Evolutionary conservation across 2,329 filamentous ascomycete genomes (phyloP), one percentile per base, ranked within the genome.

Genomic region (Penicillium griseofulvum): DNA sequence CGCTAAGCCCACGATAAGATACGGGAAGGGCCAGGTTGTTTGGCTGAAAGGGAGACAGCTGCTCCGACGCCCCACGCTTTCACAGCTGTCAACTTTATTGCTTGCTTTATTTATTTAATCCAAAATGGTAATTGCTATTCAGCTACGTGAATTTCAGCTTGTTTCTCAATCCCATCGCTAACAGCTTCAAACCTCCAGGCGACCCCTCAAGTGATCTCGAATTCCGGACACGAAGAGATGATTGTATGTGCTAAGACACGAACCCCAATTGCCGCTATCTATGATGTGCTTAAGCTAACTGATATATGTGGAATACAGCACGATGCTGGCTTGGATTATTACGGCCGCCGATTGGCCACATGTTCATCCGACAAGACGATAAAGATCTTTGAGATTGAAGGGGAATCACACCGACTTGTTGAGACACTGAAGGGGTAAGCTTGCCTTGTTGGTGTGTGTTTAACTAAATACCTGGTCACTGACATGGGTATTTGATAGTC

Each of bases 381-480:
- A 81, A 97, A 97, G 81, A 97, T 99, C 72, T 99, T 97, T 72
- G 94, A 99, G 77, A 88, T 99, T 53, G 93, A 97, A 70, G 91
- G 91, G 69, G 92, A 97, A 67, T 84, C 88, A 65, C 93, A 99
- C 77, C 85, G 90, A 61, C 80, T 97, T 66, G 84, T 90, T 33
- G 93, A 97, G 79, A 99, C 94, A 26, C 80, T 99, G 63, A 96
- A 96, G 78, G 93, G 93, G 91, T 95, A 83, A 69, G 70, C 43
- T 24, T 46, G 42, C 34, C 41, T 24, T 17, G 14, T 11, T 17
- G 9, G 36, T 39, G n/a, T n/a, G 16, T 16, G 33, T n/a, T n/a
- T 4, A 29, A 3, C 16, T 26, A 5, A 6, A 2, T 28, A 11
- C 34, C 26, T 43, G 55, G 42, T 49, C 17, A 17, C 55, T 65